Percentiles rank a stretch among this genome's conserved stretches.
These are phyloP conservation scores for Prunus dulcis DNA, from an alignment of 306 rosid species.

Conservation along the genomic window DNA sequence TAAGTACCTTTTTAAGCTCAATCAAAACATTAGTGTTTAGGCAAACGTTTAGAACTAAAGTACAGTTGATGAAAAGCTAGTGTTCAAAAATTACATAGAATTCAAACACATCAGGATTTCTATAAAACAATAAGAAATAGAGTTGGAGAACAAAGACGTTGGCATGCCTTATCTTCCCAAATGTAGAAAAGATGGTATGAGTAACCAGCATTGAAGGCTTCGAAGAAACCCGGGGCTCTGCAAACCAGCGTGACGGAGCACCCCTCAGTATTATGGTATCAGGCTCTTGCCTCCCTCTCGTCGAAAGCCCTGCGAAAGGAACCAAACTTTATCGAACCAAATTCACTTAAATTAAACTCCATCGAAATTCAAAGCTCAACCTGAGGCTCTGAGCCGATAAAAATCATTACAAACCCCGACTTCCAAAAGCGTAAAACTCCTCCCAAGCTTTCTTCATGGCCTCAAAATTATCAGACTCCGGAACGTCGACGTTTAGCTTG, in stretches of 20 bases:
- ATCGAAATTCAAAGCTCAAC: background rate
- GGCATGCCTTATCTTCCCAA: constrained; percentile 79
- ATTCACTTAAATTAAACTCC: constrained; percentile 7
- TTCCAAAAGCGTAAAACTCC: constrained; percentile 54
- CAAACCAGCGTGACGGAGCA: constrained; percentile 87
- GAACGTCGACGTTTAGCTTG: constrained; percentile 48
- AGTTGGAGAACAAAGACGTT: constrained; percentile 1
- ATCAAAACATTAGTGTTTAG: background rate
- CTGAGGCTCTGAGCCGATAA: background rate
- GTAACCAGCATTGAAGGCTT: constrained; percentile 94
- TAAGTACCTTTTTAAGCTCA: background rate
- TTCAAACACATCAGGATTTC: background rate
- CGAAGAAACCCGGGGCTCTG: constrained; percentile 90
- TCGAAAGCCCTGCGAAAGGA: constrained; percentile 40
- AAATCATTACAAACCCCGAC: constrained; percentile 39
- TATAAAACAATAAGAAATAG: background rate
- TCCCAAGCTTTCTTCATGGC: constrained; percentile 66
- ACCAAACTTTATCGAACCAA: constrained; percentile 1
- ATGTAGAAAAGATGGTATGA: constrained; percentile 83
- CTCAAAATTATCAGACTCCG: constrained; percentile 58
- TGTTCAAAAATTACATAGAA: background rate
- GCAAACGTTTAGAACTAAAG: background rate
- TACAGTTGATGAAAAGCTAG: background rate
- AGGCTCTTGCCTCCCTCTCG: constrained; percentile 51
- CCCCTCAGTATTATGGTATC: constrained; percentile 71